These are phyloP conservation scores for Cercis canadensis DNA, from an alignment of 306 rosid genomes.

Conservation along the genomic window DNA sequence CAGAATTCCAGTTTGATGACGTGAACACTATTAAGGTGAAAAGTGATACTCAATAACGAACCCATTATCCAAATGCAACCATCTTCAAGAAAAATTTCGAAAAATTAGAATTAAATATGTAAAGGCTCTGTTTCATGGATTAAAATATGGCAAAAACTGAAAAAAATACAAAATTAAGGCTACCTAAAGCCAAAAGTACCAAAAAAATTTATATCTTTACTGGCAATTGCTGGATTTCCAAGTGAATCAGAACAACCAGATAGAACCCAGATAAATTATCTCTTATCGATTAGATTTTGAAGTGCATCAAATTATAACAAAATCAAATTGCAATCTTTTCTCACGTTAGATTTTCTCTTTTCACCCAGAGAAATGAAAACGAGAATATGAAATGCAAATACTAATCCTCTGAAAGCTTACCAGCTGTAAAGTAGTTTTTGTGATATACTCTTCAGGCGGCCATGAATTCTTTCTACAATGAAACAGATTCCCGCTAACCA, in stretches of 20 bases:
- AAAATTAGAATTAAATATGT: no score
- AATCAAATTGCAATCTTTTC: not conserved
- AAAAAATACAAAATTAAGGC: not conserved
- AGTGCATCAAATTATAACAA: conserved; percentile 23
- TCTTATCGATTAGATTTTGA: not conserved
- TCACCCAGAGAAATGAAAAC: not conserved
- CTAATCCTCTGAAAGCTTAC: conserved; percentile 44
- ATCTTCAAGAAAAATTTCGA: no score
- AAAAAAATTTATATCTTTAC: no score
- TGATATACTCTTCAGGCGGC: conserved; percentile 93
- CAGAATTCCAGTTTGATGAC: not conserved
- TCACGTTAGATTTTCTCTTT: not conserved
- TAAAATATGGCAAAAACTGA: not conserved
- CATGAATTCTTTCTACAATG: conserved; percentile 91
- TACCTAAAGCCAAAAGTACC: no score
- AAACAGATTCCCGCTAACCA: conserved; percentile 78
- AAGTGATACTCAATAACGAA: no score
- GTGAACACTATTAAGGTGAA: not conserved
- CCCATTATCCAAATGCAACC: no score
- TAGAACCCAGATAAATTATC: no score
- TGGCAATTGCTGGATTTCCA: no score
- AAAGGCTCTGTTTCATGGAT: no score
- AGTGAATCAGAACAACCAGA: no score
- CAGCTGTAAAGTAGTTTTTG: conserved; percentile 74
- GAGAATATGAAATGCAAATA: no score